Conservation (phyloP, 176 grass and related monocot genomes). For the Guadua angustifolia region DNA sequence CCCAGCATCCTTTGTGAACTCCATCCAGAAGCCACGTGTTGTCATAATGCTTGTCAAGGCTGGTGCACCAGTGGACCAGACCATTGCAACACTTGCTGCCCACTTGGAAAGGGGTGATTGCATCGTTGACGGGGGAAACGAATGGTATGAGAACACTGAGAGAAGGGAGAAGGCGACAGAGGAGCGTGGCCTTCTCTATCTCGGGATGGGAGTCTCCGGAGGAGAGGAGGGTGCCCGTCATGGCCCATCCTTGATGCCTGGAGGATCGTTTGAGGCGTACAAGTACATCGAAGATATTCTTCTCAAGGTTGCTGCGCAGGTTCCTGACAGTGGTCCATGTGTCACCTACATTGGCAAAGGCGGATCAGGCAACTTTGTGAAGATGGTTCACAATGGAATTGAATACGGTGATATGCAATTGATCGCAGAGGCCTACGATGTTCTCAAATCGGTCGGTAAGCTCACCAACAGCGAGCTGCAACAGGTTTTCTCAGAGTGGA, state of each 20-base stretch:
- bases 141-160: slow-evolving; percentile 91
- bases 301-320: slow-evolving; percentile 74
- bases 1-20: slow-evolving; percentile 67
- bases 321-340: slow-evolving; percentile 57
- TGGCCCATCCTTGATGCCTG: slow-evolving; percentile 78
- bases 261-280: slow-evolving; percentile 70
- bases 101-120: slow-evolving; percentile 80
- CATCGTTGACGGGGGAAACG: slow-evolving; percentile 80
- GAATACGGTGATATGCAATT: slow-evolving; percentile 89
- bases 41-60: slow-evolving; percentile 88
- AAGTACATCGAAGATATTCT: slow-evolving; percentile 73
- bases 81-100: slow-evolving; percentile 64
- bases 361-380: slow-evolving; percentile 83
- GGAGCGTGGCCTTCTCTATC: slow-evolving; percentile 71
- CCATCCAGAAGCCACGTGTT: slow-evolving; percentile 82
- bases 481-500: slow-evolving; percentile 81
- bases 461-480: slow-evolving; percentile 77
- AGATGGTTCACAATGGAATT: slow-evolving; percentile 90
- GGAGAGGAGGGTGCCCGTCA: slow-evolving; percentile 84
- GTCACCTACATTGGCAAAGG: slow-evolving; percentile 78
- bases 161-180: slow-evolving; percentile 82
- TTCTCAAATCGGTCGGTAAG: slow-evolving; percentile 77
- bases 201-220: slow-evolving; percentile 83
- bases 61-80: slow-evolving; percentile 82
- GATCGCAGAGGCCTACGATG: slow-evolving; percentile 79